Base-by-base conservation (phyloP, 2,329 filamentous ascomycete genomes). In the Leptographium flavum region DNA sequence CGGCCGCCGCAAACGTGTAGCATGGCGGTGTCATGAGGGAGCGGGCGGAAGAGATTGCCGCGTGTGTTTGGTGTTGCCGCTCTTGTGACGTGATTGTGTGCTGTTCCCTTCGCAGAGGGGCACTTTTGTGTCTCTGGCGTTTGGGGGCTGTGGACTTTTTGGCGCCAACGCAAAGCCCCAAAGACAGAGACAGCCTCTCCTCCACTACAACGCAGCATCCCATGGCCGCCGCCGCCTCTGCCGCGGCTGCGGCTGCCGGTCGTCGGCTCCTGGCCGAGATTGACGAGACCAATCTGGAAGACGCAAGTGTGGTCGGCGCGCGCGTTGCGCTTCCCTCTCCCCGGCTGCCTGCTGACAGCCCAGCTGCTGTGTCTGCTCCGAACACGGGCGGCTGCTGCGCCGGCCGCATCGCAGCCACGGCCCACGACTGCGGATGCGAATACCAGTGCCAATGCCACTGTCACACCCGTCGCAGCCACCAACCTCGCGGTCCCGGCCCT, bases 11-110 rank as follows among this genome's bases (percentile, higher is more conserved):
- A 55, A 78, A 80, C 45, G 66, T 63, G 46, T 66, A 65, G 58
- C 71, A 71, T 28, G 75, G 73, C 21, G 76, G 77, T 41, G 76
- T 63, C 77, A 81, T 81, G 36, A 22, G 17, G 42, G 5, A 14
- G 27, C 8, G 13, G 11, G 36, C 22, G 17, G 42, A 3, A 14
- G 27, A 4, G 13, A 5, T 19, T 15, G 17, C 22, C 19, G 14
- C 5, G 13, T 30, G 11, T 10, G 8, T 13, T 13, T 14, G 33
- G 19, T 39, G 11, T 30, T 6, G 22, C 22, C 14, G 37, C 6
- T 17, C 31, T 5, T 19, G 36, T 15, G 36, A 19, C 5, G 22
- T 25, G 37, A n/a, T 8, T 9, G 15, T 30, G 6, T 15, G 9
- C 2, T n/a, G 31, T n/a, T 21, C 27, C 8, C 8, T 28, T 28